Evolutionary conservation across 768 basidiomycete genomes (phyloP).

Genomic region (Cystoderma amianthinum): DNA sequence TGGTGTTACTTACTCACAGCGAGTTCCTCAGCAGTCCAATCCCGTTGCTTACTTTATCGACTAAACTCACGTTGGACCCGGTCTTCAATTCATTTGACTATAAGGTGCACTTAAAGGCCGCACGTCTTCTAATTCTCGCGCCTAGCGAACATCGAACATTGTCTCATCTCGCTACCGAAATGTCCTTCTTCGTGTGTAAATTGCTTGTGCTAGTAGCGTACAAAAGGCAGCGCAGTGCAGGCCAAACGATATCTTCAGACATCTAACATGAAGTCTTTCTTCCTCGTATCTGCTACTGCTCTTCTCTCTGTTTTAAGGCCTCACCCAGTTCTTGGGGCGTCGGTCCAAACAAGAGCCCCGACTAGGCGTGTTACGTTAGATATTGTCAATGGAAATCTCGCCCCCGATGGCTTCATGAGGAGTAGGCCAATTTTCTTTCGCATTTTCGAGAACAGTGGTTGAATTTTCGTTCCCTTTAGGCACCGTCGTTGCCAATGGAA

Average conservation of each 20-base stretch:
- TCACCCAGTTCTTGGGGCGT: slow-evolving; percentile 7
- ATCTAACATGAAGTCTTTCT: slow-evolving; percentile 14
- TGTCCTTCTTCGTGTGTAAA: background rate
- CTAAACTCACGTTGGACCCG: slow-evolving; percentile 1
- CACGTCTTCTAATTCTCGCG: background rate
- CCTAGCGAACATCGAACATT: background rate
- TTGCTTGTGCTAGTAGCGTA: background rate
- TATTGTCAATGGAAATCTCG: slow-evolving; percentile 28
- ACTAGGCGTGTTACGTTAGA: slow-evolving; percentile 22
- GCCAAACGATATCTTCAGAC: slow-evolving; percentile 4
- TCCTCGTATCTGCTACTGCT: slow-evolving; percentile 10
- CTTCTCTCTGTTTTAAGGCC: slow-evolving; percentile 11
- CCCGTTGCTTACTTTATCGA: slow-evolving; percentile 6
- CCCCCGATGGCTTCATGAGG: slow-evolving; percentile 34
- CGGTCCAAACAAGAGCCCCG: background rate
- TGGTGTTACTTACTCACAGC: background rate
- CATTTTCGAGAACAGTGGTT: background rate
- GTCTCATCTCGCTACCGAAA: background rate
- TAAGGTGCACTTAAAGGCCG: background rate
- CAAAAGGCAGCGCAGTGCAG: background rate
- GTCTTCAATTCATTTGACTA: background rate
- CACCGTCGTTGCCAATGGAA: slow-evolving; percentile 15
- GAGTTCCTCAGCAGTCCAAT: slow-evolving; percentile 5
- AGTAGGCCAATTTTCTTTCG: slow-evolving; percentile 9
- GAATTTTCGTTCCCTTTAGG: slow-evolving; percentile 6